A percentile compares a stretch with the other conserved stretches of the same genome.
Evolutionary conservation across 331 rosid genomes (phyloP).

Genomic region (Quercus phellos): DNA sequence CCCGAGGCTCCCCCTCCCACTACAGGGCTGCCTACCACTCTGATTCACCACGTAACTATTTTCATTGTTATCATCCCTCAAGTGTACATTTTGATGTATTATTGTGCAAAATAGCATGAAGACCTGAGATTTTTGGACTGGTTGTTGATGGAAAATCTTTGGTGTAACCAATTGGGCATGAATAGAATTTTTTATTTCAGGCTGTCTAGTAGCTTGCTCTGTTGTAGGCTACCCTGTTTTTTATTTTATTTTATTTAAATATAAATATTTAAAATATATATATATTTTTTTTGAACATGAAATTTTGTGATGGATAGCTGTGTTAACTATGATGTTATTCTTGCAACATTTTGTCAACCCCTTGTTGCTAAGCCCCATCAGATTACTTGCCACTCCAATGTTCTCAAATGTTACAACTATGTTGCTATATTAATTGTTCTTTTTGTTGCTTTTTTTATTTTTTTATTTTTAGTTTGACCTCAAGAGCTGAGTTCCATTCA

Average conservation of each 20-base stretch:
- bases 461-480: slow-evolving; percentile 32
- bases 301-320: neutral
- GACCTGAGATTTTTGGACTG: neutral
- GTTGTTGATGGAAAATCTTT: neutral
- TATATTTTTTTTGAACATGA: neutral
- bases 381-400: neutral
- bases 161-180: neutral
- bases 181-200: neutral
- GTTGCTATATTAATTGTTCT: slow-evolving; percentile 11
- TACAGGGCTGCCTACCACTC: too few relatives aligned
- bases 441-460: neutral
- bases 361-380: neutral
- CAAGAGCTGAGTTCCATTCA: slow-evolving; percentile 57
- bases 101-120: neutral
- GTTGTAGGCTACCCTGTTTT: neutral
- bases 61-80: neutral
- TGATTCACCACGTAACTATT: neutral
- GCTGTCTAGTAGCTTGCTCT: neutral
- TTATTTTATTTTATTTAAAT: neutral
- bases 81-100: neutral
- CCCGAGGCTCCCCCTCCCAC: too few relatives aligned
- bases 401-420: neutral
- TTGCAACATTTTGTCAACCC: neutral
- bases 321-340: neutral
- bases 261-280: neutral